A percentile compares a stretch with the other conserved stretches of the same genome.
phyloP scores from a whole-genome alignment of 2,329 filamentous ascomycete species.

The Ceratocystiopsis minuta region DNA sequence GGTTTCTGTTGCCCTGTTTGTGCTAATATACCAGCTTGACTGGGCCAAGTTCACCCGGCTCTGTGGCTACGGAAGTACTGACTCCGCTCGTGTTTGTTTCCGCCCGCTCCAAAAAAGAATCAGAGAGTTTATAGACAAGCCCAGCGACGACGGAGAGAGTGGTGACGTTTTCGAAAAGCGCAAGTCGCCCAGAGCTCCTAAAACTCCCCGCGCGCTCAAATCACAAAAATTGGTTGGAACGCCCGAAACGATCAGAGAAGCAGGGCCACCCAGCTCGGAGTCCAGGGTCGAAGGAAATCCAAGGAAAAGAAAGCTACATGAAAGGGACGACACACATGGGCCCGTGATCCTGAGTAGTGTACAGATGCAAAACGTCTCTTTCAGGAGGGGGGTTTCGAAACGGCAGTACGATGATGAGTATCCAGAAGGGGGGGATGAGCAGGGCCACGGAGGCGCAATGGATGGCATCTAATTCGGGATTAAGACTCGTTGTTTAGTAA shows the following conservation, averaged over 20 bases:
- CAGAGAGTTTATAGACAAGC: conserved; percentile 20
- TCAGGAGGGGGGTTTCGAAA: too few species aligned
- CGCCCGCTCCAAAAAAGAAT: conserved; percentile 37
- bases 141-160: neutral
- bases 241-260: too few species aligned
- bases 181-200: too few species aligned
- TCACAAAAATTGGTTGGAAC: too few species aligned
- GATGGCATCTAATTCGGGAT: too few species aligned
- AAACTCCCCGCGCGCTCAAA: neutral
- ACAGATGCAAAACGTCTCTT: neutral
- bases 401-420: too few species aligned
- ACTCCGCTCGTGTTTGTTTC: conserved; percentile 30
- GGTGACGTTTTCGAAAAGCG: too few species aligned
- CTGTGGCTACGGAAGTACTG: conserved; percentile 6
- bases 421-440: too few species aligned
- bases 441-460: too few species aligned
- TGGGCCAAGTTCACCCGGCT: conserved; percentile 7
- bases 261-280: neutral
- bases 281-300: neutral
- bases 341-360: too few species aligned
- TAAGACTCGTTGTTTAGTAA: too few species aligned
- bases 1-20: neutral
- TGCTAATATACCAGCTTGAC: conserved; percentile 1
- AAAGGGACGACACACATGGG: too few species aligned
- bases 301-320: neutral